Percentiles rank a stretch among this genome's conserved stretches.
Conservation (phyloP, 2,329 filamentous ascomycete genomes). For the Cladosporium sp. region DNA sequence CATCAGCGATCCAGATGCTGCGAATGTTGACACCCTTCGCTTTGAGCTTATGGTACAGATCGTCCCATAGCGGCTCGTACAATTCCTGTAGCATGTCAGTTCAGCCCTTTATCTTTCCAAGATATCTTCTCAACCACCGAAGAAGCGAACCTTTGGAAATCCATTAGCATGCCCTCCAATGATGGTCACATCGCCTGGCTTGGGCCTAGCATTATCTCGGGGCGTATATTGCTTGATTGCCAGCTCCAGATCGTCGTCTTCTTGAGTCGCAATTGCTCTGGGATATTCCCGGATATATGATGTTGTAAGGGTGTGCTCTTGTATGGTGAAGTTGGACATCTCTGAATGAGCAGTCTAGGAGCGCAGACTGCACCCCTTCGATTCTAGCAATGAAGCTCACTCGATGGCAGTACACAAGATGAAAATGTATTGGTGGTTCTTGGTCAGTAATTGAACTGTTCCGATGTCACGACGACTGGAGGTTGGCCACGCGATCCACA, state of each 20-base stretch:
- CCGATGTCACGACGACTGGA: no score
- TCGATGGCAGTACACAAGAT: no score
- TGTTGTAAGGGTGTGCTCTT: slow-evolving; percentile 68
- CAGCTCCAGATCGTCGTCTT: slow-evolving; percentile 70
- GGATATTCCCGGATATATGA: slow-evolving; percentile 82
- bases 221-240: slow-evolving; percentile 88
- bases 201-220: slow-evolving; percentile 61
- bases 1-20: slow-evolving; percentile 85
- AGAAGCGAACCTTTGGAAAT: slow-evolving; percentile 80
- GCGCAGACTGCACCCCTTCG: no score
- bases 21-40: slow-evolving; percentile 65
- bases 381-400: no score
- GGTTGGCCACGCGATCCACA: no score
- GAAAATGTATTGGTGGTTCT: no score
- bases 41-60: slow-evolving; percentile 60
- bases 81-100: slow-evolving; percentile 60
- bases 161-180: slow-evolving; percentile 87
- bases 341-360: neutral
- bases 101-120: no score
- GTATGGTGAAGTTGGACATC: slow-evolving; percentile 55
- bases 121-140: no score
- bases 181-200: slow-evolving; percentile 76
- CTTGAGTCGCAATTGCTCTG: slow-evolving; percentile 63
- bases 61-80: slow-evolving; percentile 89
- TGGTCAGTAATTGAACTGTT: no score